A percentile compares a stretch with the other conserved stretches of the same genome.
phyloP scores from a whole-genome alignment of 768 basidiomycete species.

The Phanerochaete sordida region DNA sequence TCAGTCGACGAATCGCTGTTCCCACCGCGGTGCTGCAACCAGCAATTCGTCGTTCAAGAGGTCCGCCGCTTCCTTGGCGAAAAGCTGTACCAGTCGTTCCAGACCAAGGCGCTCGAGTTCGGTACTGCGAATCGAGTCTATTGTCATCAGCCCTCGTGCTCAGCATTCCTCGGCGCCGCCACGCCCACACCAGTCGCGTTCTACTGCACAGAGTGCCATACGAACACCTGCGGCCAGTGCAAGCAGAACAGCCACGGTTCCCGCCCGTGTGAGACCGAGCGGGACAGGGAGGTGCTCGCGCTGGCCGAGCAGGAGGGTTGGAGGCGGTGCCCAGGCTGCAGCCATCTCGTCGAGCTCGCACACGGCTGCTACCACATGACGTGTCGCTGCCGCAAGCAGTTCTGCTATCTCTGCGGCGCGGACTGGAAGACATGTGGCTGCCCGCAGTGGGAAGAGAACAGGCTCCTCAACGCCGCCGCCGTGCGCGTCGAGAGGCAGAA shows the following conservation, averaged over 20 bases:
- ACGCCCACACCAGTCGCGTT: background rate
- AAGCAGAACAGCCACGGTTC: constrained; percentile 42
- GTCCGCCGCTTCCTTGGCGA: constrained; percentile 14
- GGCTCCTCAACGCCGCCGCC: constrained; percentile 40
- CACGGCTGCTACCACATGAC: constrained; percentile 40
- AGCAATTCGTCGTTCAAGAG: constrained; percentile 12
- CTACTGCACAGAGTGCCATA: constrained; percentile 39
- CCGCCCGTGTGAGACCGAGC: constrained; percentile 33
- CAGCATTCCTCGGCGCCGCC: constrained; percentile 23
- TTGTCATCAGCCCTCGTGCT: constrained; percentile 24
- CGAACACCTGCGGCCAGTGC: constrained; percentile 44
- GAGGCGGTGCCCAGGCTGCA: constrained; percentile 37
- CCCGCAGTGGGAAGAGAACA: constrained; percentile 59
- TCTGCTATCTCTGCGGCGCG: constrained; percentile 53
- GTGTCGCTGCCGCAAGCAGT: constrained; percentile 37
- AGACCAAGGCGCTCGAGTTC: constrained; percentile 18
- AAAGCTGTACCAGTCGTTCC: constrained; percentile 9
- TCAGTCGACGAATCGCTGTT: constrained; percentile 23
- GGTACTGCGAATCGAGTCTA: constrained; percentile 25
- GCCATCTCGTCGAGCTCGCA: constrained; percentile 27
- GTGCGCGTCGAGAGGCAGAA: constrained; percentile 37
- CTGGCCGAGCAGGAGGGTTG: constrained; percentile 40
- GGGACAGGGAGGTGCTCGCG: constrained; percentile 38
- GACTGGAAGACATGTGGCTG: constrained; percentile 63
- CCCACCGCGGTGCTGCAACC: constrained; percentile 29